phyloP scores from a whole-genome alignment of 2,329 filamentous ascomycete species.

The Colletotrichum tofieldiae region DNA sequence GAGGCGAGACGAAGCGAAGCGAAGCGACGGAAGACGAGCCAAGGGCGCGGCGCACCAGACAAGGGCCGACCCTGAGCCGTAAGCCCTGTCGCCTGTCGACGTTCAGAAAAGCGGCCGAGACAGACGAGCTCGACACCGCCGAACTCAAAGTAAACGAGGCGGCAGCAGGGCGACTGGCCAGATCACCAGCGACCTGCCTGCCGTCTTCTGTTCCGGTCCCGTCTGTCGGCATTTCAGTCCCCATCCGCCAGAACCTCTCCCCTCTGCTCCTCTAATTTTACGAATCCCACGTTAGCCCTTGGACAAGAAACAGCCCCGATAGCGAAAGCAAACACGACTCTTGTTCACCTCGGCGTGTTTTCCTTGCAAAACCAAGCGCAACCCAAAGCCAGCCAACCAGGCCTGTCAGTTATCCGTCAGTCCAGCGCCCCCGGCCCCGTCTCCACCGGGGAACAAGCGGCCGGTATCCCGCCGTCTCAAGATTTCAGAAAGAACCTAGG shows the following conservation, averaged over 20 bases:
- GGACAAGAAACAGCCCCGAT: not conserved
- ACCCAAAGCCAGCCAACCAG: constrained; percentile 6
- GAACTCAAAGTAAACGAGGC: constrained; percentile 5
- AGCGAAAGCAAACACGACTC: constrained; percentile 13
- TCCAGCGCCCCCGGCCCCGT: constrained; percentile 31
- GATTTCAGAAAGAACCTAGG: constrained; percentile 35
- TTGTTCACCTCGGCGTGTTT: constrained; percentile 13
- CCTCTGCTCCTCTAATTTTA: not conserved
- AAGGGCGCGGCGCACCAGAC: not conserved
- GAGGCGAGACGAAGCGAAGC: constrained; percentile 35
- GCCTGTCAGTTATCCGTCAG: constrained; percentile 34
- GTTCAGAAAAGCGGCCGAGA: not conserved
- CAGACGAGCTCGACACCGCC: not conserved
- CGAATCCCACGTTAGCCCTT: not conserved
- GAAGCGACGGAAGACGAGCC: constrained; percentile 26
- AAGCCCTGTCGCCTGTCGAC: constrained; percentile 1
- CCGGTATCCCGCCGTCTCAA: constrained; percentile 41
- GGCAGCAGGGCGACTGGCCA: not conserved
- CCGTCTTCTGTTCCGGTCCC: not conserved
- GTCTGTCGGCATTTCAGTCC: not conserved
- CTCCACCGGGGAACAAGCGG: constrained; percentile 40
- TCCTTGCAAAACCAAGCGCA: constrained; percentile 11
- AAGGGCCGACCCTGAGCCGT: constrained; percentile 5
- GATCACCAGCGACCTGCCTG: not conserved
- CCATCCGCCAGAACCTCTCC: not conserved